A percentile compares a stretch with the other conserved stretches of the same genome.
Evolutionary conservation across 2,329 filamentous ascomycete genomes (phyloP).

Genomic region (Colletotrichum neosansevieriae): DNA sequence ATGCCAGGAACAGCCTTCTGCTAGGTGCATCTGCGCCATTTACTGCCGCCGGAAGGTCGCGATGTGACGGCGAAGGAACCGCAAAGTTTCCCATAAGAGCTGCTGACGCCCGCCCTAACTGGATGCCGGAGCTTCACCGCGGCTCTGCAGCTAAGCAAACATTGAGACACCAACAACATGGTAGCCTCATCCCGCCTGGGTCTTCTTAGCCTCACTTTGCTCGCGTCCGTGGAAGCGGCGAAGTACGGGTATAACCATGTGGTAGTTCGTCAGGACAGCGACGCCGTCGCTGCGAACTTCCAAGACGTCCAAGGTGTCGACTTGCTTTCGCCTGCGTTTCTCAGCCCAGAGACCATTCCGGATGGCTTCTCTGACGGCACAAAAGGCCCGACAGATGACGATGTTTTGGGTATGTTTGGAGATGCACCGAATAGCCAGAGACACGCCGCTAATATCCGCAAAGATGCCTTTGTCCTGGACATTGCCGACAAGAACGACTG

Average conservation of each 20-base stretch:
- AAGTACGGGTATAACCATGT: constrained; percentile 41
- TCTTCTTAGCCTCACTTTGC: constrained; percentile 34
- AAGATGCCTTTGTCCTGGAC: constrained; percentile 42
- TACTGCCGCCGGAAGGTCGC: neutral
- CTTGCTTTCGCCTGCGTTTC: constrained; percentile 46
- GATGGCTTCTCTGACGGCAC: constrained; percentile 46
- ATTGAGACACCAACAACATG: constrained; percentile 10
- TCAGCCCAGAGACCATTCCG: constrained; percentile 42
- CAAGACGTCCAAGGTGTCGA: constrained; percentile 40
- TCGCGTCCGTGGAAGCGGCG: constrained; percentile 29
- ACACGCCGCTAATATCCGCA: neutral
- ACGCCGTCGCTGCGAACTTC: constrained; percentile 35
- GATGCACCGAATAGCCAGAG: rapidly evolving
- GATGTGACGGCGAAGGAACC: neutral
- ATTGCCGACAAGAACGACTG: constrained; percentile 44
- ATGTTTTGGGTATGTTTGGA: constrained; percentile 22
- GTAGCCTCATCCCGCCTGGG: constrained; percentile 21
- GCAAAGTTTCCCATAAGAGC: neutral
- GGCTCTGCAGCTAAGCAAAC: neutral
- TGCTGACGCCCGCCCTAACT: neutral
- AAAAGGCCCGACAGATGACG: constrained; percentile 45
- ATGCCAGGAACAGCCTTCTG: constrained; percentile 18
- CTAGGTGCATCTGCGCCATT: constrained; percentile 20
- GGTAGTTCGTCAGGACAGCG: constrained; percentile 34
- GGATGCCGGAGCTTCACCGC: neutral